Base-by-base conservation (phyloP, 2,329 filamentous ascomycete species). In the Pseudonectria foliicola region DNA sequence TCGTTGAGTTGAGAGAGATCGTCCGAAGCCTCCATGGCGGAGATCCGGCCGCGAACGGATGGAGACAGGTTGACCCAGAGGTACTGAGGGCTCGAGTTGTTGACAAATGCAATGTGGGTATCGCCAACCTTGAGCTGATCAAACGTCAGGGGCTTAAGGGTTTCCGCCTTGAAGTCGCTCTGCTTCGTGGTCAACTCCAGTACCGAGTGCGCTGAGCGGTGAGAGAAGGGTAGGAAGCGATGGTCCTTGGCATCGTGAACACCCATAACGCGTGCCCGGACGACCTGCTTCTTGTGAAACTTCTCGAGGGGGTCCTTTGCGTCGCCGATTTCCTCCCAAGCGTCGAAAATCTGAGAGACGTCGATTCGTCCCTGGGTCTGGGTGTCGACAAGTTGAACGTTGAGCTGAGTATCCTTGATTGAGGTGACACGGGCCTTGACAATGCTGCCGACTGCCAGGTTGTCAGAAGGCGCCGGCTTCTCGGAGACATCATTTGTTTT, bases 1-100 rank as follows among this genome's bases (percentile, higher is more conserved):
- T 95, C 77, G 23, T 81, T 76, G 25, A 95, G 67, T 35, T 85
- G 71, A 7, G 87, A 84, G 30, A 94, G 66, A 57, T 96, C 88
- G 50, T 95, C 85, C 0, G 87, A 88, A 7, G 92, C 77, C 53
- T 96, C 89, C 58, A 92, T 78, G 42, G 83, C 74, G 35, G 79
- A 78, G 37, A 98, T 77, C 33, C 88, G 79, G 37, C 92, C 92
- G 39, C 89, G 81, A 12, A 98, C 80, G 34, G 82, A 86, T 6
- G 92, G 88, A 2, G 89, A 87, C 14, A 98, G 64, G 53, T 88
- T 95, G 29, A 93, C 82, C 90, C 92, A 96, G 14, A 95, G 70
- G 53, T 76, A 85, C 45, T 85, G 80, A 18, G 85, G 73, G 14
- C 75, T 75, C 42, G 90, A 71, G 54, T 95, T 96, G 69, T 96